Percentiles rank a stretch among this genome's conserved stretches.
phyloP scores from a whole-genome alignment of 345 rosid genomes.

The Kandelia obovata region DNA sequence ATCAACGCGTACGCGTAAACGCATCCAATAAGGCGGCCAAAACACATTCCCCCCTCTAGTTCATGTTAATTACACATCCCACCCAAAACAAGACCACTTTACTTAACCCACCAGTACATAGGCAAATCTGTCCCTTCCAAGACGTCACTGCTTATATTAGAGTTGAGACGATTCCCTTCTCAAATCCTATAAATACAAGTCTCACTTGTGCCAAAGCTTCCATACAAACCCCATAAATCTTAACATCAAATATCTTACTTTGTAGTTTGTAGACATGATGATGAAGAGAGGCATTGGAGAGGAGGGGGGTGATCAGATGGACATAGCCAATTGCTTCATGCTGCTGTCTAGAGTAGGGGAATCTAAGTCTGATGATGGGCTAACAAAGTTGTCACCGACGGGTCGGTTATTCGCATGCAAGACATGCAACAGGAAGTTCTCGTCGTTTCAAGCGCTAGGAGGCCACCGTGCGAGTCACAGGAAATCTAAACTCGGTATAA shows the following conservation, averaged over 20 bases:
- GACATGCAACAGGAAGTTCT: slow-evolving; percentile 71
- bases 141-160: slow-evolving; percentile 16
- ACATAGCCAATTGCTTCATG: slow-evolving; percentile 63
- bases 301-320: slow-evolving; percentile 16
- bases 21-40: slow-evolving; percentile 11
- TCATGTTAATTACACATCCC: background rate
- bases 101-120: slow-evolving; percentile 17
- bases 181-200: background rate
- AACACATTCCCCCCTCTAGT: background rate
- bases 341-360: slow-evolving; percentile 59
- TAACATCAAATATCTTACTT: background rate
- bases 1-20: slow-evolving; percentile 35
- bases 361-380: background rate
- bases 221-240: background rate
- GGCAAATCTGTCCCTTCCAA: slow-evolving; percentile 24
- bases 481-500: slow-evolving; percentile 40
- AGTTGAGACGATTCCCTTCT: background rate
- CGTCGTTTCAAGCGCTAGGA: slow-evolving; percentile 86
- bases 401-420: slow-evolving; percentile 65
- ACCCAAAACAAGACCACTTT: background rate
- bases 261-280: too few relatives aligned
- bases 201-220: background rate
- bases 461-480: slow-evolving; percentile 94
- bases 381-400: background rate
- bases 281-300: slow-evolving; percentile 50